phyloP scores from a whole-genome alignment of 139 green algal species.

The Volvox africanus region DNA sequence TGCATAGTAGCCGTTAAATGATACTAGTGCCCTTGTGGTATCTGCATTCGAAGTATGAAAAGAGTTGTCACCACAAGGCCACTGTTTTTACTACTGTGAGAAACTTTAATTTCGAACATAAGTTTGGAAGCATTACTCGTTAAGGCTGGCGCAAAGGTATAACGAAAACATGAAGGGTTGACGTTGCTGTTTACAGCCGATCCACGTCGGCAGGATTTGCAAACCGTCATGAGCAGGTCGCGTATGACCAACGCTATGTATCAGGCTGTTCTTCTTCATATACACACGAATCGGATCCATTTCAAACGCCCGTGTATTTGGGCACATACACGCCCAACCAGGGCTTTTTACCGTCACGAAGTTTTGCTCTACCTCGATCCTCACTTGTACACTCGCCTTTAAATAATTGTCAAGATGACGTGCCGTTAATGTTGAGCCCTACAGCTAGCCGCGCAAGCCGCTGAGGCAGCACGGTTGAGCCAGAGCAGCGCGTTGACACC shows the following conservation, averaged over 20 bases:
- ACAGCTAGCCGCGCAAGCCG: not conserved
- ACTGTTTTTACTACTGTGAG: no score
- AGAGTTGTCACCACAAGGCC: no score
- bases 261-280: not conserved
- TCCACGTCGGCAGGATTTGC: constrained; percentile 6
- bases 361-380: not conserved
- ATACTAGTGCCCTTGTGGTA: not conserved
- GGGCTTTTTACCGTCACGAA: not conserved
- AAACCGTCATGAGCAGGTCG: constrained; percentile 6
- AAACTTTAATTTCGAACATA: no score
- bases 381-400: not conserved
- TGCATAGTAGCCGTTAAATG: not conserved
- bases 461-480: not conserved
- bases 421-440: not conserved
- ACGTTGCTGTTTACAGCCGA: not conserved
- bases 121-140: no score
- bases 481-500: not conserved
- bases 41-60: no score
- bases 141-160: no score
- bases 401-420: no score
- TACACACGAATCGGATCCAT: not conserved
- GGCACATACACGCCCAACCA: not conserved
- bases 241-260: not conserved
- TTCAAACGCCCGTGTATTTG: not conserved
- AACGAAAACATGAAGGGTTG: not conserved